phyloP scores from a whole-genome alignment of 495 filamentous ascomycete species.

The Penicillium diatomitis region DNA sequence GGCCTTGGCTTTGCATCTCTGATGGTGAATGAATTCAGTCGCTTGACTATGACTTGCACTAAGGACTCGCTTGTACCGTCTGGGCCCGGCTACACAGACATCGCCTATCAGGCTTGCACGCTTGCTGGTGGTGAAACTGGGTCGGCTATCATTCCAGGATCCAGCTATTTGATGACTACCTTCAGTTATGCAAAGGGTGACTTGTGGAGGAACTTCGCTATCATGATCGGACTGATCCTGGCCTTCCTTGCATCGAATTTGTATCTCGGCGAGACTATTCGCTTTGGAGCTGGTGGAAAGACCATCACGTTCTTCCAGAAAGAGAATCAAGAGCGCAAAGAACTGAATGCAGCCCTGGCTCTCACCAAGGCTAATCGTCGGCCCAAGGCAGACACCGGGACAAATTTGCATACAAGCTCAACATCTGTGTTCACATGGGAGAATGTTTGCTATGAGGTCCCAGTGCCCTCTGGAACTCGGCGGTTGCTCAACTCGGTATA shows the following conservation, averaged over 20 bases:
- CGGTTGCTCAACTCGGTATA: constrained; percentile 62
- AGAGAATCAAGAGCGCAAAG: constrained; percentile 59
- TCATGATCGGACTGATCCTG: constrained; percentile 57
- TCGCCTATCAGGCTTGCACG: constrained; percentile 66
- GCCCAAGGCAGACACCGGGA: constrained; percentile 35
- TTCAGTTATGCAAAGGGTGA: constrained; percentile 54
- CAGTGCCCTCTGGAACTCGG: constrained; percentile 56
- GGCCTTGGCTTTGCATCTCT: constrained; percentile 63
- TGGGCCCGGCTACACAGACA: constrained; percentile 54
- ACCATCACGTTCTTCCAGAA: constrained; percentile 65
- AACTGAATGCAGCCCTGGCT: constrained; percentile 55
- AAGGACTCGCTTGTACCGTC: constrained; percentile 54
- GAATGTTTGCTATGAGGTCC: constrained; percentile 54
- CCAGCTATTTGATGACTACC: constrained; percentile 50
- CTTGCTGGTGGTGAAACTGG: constrained; percentile 59
- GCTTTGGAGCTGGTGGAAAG: constrained; percentile 68
- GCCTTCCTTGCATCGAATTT: constrained; percentile 62
- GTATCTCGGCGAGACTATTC: constrained; percentile 66
- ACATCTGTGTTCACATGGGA: constrained; percentile 46
- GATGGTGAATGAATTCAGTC: constrained; percentile 77
- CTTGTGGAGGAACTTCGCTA: constrained; percentile 71
- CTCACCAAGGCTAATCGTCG: constrained; percentile 47
- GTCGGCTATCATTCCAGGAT: constrained; percentile 46
- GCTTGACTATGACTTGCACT: constrained; percentile 53
- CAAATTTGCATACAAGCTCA: constrained; percentile 56